Base-by-base conservation (phyloP, 148 eudicot genomes). In the Rhododendron simsii region DNA sequence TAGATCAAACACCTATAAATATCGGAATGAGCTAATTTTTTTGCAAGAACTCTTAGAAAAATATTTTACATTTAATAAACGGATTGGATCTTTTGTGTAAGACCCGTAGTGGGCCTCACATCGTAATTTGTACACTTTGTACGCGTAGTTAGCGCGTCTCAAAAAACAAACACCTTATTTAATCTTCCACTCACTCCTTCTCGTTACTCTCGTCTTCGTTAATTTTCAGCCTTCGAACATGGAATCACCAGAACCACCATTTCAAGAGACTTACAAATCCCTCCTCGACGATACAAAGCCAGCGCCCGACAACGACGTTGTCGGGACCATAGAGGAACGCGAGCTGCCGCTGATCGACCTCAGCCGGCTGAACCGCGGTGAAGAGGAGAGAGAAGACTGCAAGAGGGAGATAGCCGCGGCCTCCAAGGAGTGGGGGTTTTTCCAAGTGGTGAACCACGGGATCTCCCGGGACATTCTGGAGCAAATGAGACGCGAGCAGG, bases 371-470 rank as follows among this genome's bases (percentile, higher is more conserved):
- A 73, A 53, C 26, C 69, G 5, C 0, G 90, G 88, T 8, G 88
- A 83, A 13, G 15, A 37, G 14, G 92, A 88, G 84, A 88, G 89
- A 35, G 92, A 92, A 39, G 76, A 67, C 14, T 95, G 98, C 89
- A 93, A 89, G 90, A 86, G 84, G 35, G 92, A 90, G 51, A 95
- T 95, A 67, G 93, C 91, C 3, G 23, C 84, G 80, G 96, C 96
- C 3, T 89, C 98, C 0, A 83, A 47, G 50, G 98, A 94, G 59
- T 95, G 98, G 98, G 98, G 98, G 7, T 95, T 94, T 81, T 95
- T 95, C 87, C 95, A 94, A 73, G 96, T 94, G n/a, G 89, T 94
- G 47, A 95, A 95, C 93, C 98, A 95, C 30, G 98, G 96, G 13
- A 85, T 94, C 14, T 63, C 93, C 0, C 26, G n/a, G 0, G 87